phyloP scores from a whole-genome alignment of 2,329 filamentous ascomycete species.

The Pseudogymnoascus sp. region DNA sequence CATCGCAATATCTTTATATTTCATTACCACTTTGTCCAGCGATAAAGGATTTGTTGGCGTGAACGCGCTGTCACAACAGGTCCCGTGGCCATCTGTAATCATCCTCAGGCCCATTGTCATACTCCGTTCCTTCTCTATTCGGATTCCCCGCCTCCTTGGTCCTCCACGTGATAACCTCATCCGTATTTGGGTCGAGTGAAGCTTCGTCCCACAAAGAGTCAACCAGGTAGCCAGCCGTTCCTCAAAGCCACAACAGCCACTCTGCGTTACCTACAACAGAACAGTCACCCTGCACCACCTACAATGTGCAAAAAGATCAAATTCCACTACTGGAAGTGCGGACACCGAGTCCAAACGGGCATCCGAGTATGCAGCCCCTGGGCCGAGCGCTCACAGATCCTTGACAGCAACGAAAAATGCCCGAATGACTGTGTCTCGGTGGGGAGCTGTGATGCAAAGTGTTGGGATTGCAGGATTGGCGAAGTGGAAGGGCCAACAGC shows the following conservation, averaged over 20 bases:
- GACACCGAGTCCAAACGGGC: not conserved
- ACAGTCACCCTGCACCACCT: not conserved
- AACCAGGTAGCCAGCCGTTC: not conserved
- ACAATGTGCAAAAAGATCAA: not conserved
- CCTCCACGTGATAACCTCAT: not conserved
- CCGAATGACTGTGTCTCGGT: not conserved
- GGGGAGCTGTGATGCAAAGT: not conserved
- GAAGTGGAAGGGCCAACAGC: not conserved
- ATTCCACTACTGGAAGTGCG: not conserved
- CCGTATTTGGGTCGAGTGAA: not conserved
- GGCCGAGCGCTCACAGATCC: conserved; percentile 1
- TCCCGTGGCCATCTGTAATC: not conserved
- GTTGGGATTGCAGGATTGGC: not conserved
- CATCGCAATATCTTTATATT: not conserved
- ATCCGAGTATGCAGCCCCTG: not conserved
- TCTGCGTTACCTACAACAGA: not conserved
- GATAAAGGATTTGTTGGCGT: not conserved
- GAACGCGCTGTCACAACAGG: not conserved
- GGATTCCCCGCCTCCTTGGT: not conserved
- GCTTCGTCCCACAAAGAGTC: not conserved
- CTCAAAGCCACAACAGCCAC: not conserved
- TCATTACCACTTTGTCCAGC: not conserved
- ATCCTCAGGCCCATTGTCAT: not conserved
- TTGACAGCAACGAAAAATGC: not conserved
- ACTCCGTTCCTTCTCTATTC: not conserved